Evolutionary conservation across 2,329 filamentous ascomycete species (phyloP), one percentile per base, ranked within the genome.

Genomic region (Meredithiella fracta): DNA sequence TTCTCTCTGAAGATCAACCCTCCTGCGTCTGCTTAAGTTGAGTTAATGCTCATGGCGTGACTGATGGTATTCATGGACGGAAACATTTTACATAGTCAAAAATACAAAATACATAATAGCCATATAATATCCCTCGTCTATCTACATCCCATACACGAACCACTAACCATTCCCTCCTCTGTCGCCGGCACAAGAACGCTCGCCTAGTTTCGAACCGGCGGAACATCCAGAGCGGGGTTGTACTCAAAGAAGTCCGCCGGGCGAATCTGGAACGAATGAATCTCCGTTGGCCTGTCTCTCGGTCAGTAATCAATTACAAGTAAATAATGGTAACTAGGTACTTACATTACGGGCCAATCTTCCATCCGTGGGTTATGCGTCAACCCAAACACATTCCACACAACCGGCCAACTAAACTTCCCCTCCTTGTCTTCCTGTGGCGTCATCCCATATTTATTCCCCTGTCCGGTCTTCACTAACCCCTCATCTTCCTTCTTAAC

Each of bases 1-100:
- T 97, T 96, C 67, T 96, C 90, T 3, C 75, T 98, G 62, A 98
- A 98, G 73, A 90, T 98, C 60, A 58, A 59, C 23, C 54, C 53
- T 34, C 60, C 60, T 20, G 47, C 47, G 17, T 54, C 54, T 38
- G 40, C 51, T n/a, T 56, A 50, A 23, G 22, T 14, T 15, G 9
- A 55, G 15, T 26, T 47, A 14, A 14, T 29, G 23, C 17, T 20
- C 22, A 37, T 22, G 20, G 29, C 29, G 29, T 5, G 29, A 34
- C 11, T 40, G n/a, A n/a, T n/a, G n/a, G 29, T 38, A 25, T 23
- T 42, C n/a, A 42, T 15, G 4, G 4, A n/a, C n/a, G 38, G 38
- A 7, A 7, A 42, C 17, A 6, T 15, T 4, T 20, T 15, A 34
- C 5, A 34, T 34, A 34, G 5, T 34, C 5, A 34, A 5, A 34